Conservation (phyloP, 805 yeast species). For the Blastobotrys parvus region DNA sequence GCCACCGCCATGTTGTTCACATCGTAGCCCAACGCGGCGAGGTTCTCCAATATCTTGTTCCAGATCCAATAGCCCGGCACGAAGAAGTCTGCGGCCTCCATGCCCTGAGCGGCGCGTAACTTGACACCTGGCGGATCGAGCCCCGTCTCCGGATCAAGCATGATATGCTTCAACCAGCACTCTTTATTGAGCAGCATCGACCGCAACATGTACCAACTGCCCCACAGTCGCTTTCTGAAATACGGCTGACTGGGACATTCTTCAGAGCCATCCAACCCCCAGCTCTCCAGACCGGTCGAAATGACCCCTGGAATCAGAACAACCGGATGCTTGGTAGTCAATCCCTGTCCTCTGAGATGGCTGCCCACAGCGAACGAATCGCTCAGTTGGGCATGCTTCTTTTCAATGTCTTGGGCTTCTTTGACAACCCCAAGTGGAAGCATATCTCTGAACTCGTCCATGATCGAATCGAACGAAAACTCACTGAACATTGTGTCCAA, state of each 20-base stretch:
- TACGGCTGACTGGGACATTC: slow-evolving; percentile 80
- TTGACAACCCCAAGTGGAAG: slow-evolving; percentile 60
- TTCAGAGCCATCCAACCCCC: slow-evolving; percentile 70
- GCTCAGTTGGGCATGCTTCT: slow-evolving; percentile 37
- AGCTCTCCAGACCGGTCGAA: slow-evolving; percentile 88
- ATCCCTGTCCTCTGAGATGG: slow-evolving; percentile 45
- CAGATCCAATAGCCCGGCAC: slow-evolving; percentile 98
- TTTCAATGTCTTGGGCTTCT: slow-evolving; percentile 49
- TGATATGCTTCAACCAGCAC: slow-evolving; percentile 90
- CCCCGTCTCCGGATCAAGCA: slow-evolving; percentile 86
- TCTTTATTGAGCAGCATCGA: slow-evolving; percentile 86
- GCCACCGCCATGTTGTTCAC: slow-evolving; percentile 88
- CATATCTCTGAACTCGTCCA: slow-evolving; percentile 62
- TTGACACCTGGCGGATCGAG: slow-evolving; percentile 80
- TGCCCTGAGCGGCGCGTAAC: slow-evolving; percentile 88
- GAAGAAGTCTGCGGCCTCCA: slow-evolving; percentile 94
- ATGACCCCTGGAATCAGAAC: slow-evolving; percentile 94
- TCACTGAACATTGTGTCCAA: slow-evolving; percentile 42
- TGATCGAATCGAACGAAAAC: slow-evolving; percentile 47
- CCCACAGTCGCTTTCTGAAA: slow-evolving; percentile 92
- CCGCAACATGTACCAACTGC: slow-evolving; percentile 88
- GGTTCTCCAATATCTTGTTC: slow-evolving; percentile 90
- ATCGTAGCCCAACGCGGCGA: slow-evolving; percentile 90
- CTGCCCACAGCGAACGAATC: slow-evolving; percentile 88
- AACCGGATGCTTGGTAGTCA: slow-evolving; percentile 63